Evolutionary conservation across 2,329 filamentous ascomycete genomes (phyloP).

Genomic region (Triangularia setosa): DNA sequence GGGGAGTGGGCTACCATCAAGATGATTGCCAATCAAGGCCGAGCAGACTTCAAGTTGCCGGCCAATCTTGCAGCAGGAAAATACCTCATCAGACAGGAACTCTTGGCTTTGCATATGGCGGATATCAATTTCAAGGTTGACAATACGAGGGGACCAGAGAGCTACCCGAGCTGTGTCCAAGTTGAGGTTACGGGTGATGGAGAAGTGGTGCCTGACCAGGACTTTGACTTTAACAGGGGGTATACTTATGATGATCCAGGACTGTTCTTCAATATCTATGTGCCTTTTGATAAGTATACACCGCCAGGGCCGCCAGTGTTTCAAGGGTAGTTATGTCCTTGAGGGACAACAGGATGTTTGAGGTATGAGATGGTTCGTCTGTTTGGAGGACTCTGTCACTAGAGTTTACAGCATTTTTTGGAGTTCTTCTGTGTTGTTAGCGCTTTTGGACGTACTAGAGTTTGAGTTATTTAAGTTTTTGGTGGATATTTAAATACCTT

Average conservation of each 20-base stretch:
- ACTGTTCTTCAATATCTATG: slow-evolving; percentile 23
- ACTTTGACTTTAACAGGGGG: slow-evolving; percentile 31
- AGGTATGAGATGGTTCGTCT: too few relatives aligned
- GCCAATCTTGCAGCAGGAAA: slow-evolving; percentile 21
- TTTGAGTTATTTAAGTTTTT: too few relatives aligned
- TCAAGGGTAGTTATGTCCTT: neutral
- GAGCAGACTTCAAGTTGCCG: slow-evolving; percentile 29
- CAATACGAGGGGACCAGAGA: slow-evolving; percentile 31
- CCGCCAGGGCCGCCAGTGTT: slow-evolving; percentile 16
- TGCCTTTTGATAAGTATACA: slow-evolving; percentile 12
- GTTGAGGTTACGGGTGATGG: slow-evolving; percentile 32
- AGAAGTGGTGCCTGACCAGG: slow-evolving; percentile 25
- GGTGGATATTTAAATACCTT: too few relatives aligned
- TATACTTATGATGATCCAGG: slow-evolving; percentile 32
- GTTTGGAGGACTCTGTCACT: too few relatives aligned
- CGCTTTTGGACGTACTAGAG: too few relatives aligned
- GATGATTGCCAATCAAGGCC: slow-evolving; percentile 23
- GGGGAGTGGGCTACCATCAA: slow-evolving; percentile 28
- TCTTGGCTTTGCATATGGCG: slow-evolving; percentile 33
- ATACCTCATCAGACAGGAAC: slow-evolving; percentile 35
- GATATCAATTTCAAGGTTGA: slow-evolving; percentile 16
- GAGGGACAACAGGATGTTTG: neutral
- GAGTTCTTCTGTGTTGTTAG: too few relatives aligned
- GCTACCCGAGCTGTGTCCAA: slow-evolving; percentile 36
- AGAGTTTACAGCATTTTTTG: too few relatives aligned